Percentiles rank a stretch among this genome's conserved stretches.
phyloP scores from a whole-genome alignment of 2,329 filamentous ascomycete species.

The Cladosporium sp. region DNA sequence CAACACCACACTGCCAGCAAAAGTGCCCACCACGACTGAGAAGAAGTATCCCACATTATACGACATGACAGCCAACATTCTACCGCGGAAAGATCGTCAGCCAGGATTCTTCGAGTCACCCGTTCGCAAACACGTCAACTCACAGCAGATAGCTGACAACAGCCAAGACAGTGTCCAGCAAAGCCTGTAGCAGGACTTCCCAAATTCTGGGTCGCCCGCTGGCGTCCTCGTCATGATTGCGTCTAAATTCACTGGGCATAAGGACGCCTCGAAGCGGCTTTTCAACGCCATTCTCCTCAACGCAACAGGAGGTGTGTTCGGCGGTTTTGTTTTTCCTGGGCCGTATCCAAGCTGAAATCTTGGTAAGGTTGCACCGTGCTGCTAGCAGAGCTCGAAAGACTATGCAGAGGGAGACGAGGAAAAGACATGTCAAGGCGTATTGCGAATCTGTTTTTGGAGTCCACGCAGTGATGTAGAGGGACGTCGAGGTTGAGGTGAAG shows the following conservation, averaged over 20 bases:
- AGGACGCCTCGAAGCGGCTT: neutral
- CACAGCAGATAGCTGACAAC: constrained; percentile 79
- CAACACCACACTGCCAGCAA: constrained; percentile 55
- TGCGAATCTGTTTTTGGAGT: constrained; percentile 62
- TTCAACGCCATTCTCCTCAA: neutral
- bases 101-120: neutral
- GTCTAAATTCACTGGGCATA: constrained; percentile 15
- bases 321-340: neutral
- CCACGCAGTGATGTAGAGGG: constrained; percentile 66
- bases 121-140: constrained; percentile 37
- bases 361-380: constrained; percentile 20
- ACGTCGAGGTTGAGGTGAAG: constrained; percentile 56
- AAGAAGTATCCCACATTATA: constrained; percentile 80
- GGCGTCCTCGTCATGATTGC: constrained; percentile 69
- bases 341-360: neutral
- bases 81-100: constrained; percentile 35
- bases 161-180: constrained; percentile 63
- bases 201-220: constrained; percentile 59
- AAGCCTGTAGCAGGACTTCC: constrained; percentile 66
- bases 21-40: constrained; percentile 68
- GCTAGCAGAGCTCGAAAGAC: constrained; percentile 54
- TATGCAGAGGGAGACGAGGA: constrained; percentile 71
- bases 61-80: constrained; percentile 88
- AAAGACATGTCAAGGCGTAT: constrained; percentile 86
- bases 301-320: neutral